Base-by-base conservation (phyloP, 2,329 filamentous ascomycete species). In the Xylariaceae sp. region DNA sequence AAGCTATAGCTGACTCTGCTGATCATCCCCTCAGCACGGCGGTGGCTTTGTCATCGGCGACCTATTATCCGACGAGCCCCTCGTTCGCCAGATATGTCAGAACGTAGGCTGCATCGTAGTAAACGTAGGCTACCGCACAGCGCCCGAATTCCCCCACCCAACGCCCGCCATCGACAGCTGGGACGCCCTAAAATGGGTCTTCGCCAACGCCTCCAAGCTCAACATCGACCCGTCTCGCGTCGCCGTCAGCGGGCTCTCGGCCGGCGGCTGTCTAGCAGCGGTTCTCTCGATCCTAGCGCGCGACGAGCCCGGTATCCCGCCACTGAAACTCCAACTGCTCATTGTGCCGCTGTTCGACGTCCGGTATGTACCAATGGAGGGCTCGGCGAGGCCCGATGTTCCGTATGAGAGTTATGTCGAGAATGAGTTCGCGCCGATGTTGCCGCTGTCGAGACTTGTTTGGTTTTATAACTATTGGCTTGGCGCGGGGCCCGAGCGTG, bases 91-190 rank as follows among this genome's bases (percentile, higher is more conserved):
- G 51, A 63, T 76, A 20, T 73, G 68, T 57, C 60, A 64, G 22
- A 62, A 67, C 37, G 68, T 68, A 19, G 61, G 64, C 21, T 72
- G 73, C 22, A 66, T 64, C 12, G 72, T 77, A 22, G 64, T 79
- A 43, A 71, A 76, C 52, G 69, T 77, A 10, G 73, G 59, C n/a
- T 79, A 78, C 53, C 68, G 75, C 4, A 67, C 77, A 1, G 70
- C 75, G 0, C 75, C 75, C 7, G 74, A 77, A 55, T 56, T 68
- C 49, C 60, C 69, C 5, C 76, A 74, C 46, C 75, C 75, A n/a
- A 66, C 67, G 12, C 65, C 64, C 22, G 65, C 73, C 16, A 66
- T 71, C n/a, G 75, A 79, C 59, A 69, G 68, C 40, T 76, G 71
- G 57, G 68, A 67, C 6, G 70, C 68, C 2, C 54, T 77, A 25